Base-by-base conservation (phyloP, 768 basidiomycete species). In the Russula lepida region DNA sequence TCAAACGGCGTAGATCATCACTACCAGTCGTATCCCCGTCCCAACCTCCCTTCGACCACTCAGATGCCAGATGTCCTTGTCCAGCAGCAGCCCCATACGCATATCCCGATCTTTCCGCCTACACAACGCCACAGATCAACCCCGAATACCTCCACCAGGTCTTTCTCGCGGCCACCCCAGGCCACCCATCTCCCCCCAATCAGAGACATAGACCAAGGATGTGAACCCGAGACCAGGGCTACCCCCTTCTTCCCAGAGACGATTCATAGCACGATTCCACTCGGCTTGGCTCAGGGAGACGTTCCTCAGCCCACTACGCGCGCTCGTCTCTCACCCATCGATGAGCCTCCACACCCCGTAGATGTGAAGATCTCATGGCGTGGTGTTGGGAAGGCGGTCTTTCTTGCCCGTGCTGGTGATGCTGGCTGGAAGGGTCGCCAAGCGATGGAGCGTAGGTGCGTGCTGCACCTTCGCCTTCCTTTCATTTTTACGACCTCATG, bases 371-470 rank as follows among this genome's bases (percentile, higher is more conserved):
- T 90, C 59, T 75, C 76, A 6, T 91, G 88, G 88, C 75, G 72
- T 50, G 85, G 84, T 23, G 80, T 81, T 2, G 82, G 81, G 3
- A 81, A 77, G 64, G 75, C 78, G 17, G 87, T 91, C 15, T 67
- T 78, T n/a, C 78, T 91, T 27, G 84, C 85, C 3, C 78, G 88
- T 57, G 86, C 88, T 6, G 86, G 86, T 4, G 85, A 90, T 67
- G 80, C 85, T 56, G 81, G 86, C 60, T 90, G 86, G 88, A 84
- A 85, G 64, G 86, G 87, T 17, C 76, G 85, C 12, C 79, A 79
- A 39, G 69, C 71, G 23, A 86, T 89, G 88, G 77, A 81, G 59
- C 76, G 76, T 67, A 84, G 85, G 85, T 85, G 64, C 63, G 85
- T 77, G 13, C 59, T 15, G 61, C 56, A 43, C 9, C 21, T 3